Percentiles rank a stretch among this genome's conserved stretches.
These are phyloP conservation scores for Gracilaria gracilis DNA, from an alignment of 23 red algal species.

Conservation along the genomic window DNA sequence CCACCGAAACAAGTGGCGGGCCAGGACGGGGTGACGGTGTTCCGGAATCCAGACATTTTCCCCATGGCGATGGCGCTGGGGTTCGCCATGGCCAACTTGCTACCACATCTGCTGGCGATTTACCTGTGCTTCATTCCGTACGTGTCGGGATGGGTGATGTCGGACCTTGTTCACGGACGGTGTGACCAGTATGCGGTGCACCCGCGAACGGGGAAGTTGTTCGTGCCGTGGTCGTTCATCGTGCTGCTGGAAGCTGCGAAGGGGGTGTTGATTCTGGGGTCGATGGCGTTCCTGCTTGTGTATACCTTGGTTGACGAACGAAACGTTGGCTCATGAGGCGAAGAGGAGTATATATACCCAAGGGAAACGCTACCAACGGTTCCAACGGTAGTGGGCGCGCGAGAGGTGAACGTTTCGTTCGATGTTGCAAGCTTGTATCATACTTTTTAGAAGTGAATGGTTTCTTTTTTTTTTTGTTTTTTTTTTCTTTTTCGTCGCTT, in stretches of 20 bases:
- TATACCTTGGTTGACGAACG: background rate
- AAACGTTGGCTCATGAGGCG: background rate
- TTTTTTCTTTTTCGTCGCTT: no score
- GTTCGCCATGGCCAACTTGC: conserved; percentile 61
- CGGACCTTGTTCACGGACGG: conserved; percentile 70
- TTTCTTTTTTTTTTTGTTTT: background rate
- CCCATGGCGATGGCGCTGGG: conserved; percentile 71
- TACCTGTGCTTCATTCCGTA: conserved; percentile 74
- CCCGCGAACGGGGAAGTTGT: conserved; percentile 63
- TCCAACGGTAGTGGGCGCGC: no score
- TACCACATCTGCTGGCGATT: conserved; percentile 68
- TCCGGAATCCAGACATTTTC: conserved; percentile 20
- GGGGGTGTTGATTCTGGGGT: conserved; percentile 51
- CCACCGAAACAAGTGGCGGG: conserved; percentile 23
- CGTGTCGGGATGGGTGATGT: conserved; percentile 70
- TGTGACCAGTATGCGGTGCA: conserved; percentile 73
- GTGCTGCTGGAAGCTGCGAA: conserved; percentile 41
- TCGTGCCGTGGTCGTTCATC: conserved; percentile 76
- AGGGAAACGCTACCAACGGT: no score
- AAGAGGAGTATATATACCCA: no score
- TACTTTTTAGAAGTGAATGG: no score
- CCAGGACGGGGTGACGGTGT: conserved; percentile 27
- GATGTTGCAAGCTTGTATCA: background rate
- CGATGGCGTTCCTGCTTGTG: conserved; percentile 40
- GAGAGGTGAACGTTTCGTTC: background rate